Percentiles rank a stretch among this genome's conserved stretches.
These are phyloP conservation scores for Alnus glutinosa DNA, from an alignment of 306 rosid species.

Conservation along the genomic window DNA sequence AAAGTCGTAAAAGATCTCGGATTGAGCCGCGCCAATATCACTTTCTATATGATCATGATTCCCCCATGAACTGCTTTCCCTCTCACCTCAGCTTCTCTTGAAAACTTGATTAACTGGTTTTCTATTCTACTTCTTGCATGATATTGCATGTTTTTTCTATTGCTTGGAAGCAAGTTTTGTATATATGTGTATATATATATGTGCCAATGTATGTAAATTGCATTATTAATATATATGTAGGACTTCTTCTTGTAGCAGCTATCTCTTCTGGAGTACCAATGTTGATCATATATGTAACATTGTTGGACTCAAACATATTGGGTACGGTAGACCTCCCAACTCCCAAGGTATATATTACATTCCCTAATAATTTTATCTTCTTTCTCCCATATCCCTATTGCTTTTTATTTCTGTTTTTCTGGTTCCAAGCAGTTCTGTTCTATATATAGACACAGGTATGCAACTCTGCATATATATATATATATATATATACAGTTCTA, in stretches of 20 bases:
- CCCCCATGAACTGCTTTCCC: constrained; percentile 28
- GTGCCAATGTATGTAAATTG: not conserved
- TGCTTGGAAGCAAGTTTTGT: not conserved
- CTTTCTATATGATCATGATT: constrained; percentile 38
- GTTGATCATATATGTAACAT: too few species aligned
- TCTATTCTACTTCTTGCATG: constrained; percentile 4
- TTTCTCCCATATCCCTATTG: not conserved
- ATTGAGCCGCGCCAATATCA: constrained; percentile 99
- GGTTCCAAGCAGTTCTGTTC: not conserved
- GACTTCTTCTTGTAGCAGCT: not conserved
- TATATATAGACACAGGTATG: not conserved
- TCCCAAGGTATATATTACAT: too few species aligned
- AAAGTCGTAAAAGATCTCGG: constrained; percentile 73
- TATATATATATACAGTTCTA: too few species aligned
- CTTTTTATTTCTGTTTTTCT: not conserved
- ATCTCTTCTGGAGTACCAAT: not conserved
- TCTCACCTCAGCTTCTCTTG: constrained; percentile 34
- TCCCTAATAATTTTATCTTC: too few species aligned
- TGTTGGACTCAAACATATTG: too few species aligned
- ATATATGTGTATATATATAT: too few species aligned
- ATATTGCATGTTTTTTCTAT: not conserved
- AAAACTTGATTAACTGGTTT: constrained; percentile 15
- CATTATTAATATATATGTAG: not conserved
- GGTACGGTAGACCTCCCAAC: too few species aligned
- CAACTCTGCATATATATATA: not conserved